Base-by-base conservation (phyloP, 441 rosid species). In the Adansonia grandidieri region DNA sequence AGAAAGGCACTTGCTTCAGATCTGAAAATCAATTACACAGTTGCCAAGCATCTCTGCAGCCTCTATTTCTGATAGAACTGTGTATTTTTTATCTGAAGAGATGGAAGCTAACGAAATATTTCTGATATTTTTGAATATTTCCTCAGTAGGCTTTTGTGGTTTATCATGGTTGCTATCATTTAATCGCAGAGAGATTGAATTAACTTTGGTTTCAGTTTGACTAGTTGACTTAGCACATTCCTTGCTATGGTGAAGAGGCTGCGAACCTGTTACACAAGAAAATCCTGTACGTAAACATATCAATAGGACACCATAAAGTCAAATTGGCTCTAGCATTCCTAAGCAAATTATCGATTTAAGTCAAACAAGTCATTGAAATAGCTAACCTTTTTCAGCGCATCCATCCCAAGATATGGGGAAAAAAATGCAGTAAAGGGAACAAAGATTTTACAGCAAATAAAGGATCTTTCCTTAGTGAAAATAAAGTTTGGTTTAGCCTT, bases 1-100 rank as follows among this genome's bases (percentile, higher is more conserved):
- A 9, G 45, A 60, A 74, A 57, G 70, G 65, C 68, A 47, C 22
- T 9, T 44, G 61, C 71, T 69, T 85, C 78, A 91, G 84, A 91
- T 91, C 82, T 91, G 87, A 73, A 89, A 91, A 85, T 91, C 88
- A 67, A 88, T 87, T 11, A 81, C 80, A 78, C 87, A 86, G 83
- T 70, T 79, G 13, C 86, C 84, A 42, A 72, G 79, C 77, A 78
- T 76, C 84, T 89, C 93, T 15, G 91, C 89, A 47, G 88, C 86
- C 78, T 84, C 85, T 44, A 88, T 86, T 68, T 86, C 74, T 60
- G 85, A 71, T 69, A 87, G 74, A 68, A 87, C 9, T 2, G 85
- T 66, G 75, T 61, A 4, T 9, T 81, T 73, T 9, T 81, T 73
- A 69, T 82, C 82, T 20, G 81, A 58, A 4, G 70, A 76, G 54